Percentiles rank a stretch among this genome's conserved stretches.
These are phyloP conservation scores for Kazachstania kunashirensis DNA, from an alignment of 805 yeast genomes.

Conservation along the genomic window DNA sequence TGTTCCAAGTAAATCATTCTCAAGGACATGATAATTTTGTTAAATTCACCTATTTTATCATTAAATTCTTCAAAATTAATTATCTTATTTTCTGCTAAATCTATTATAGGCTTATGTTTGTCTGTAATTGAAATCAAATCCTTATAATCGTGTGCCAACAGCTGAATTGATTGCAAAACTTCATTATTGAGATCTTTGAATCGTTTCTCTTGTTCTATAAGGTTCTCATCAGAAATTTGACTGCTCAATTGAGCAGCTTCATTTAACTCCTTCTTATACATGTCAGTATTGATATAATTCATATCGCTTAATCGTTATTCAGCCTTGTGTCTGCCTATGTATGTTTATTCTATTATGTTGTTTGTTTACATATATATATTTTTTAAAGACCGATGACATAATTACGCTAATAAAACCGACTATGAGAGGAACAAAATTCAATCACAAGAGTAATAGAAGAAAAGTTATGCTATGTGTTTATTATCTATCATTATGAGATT, in stretches of 20 bases:
- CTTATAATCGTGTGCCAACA: constrained; percentile 1
- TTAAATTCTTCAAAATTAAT: constrained; percentile 14
- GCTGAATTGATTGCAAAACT: constrained; percentile 3
- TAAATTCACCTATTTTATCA: constrained; percentile 14
- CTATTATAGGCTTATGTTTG: not conserved
- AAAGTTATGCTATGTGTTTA: no score
- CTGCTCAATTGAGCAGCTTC: not conserved
- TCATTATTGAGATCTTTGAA: constrained; percentile 3
- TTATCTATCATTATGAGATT: no score
- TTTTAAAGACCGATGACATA: no score
- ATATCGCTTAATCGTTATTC: no score
- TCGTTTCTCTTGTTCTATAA: constrained; percentile 1
- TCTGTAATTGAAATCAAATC: not conserved
- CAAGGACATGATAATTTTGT: constrained; percentile 16
- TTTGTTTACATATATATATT: no score
- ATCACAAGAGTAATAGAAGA: no score
- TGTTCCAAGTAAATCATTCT: constrained; percentile 24
- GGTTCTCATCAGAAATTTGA: not conserved
- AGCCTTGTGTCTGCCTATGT: no score
- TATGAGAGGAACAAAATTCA: no score
- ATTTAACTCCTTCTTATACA: constrained; percentile 1
- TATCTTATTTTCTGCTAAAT: not conserved
- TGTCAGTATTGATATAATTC: constrained; percentile 1
- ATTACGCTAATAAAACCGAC: no score
- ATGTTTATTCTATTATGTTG: no score